Percentiles rank a stretch among this genome's conserved stretches.
These are phyloP conservation scores for Cytospora chrysosperma DNA, from an alignment of 2,329 filamentous ascomycete species.

Conservation along the genomic window DNA sequence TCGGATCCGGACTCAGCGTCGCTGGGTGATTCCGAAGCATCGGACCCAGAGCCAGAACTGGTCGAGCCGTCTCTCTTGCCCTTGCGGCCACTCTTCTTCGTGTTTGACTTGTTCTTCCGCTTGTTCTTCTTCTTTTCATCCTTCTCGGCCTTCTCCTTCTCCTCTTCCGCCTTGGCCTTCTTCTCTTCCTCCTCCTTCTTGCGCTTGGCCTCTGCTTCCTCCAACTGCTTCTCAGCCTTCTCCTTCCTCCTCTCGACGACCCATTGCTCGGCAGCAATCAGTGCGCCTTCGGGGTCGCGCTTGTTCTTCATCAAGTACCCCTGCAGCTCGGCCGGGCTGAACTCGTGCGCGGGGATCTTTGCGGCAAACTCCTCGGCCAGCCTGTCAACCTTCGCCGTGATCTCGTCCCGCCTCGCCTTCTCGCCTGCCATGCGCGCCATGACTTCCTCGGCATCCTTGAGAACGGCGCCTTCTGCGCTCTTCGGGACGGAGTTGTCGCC, in stretches of 20 bases:
- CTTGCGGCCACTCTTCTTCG: conserved; percentile 9
- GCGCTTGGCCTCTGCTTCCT: conserved; percentile 42
- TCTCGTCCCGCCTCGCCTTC: conserved; percentile 35
- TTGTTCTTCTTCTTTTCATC: conserved; percentile 32
- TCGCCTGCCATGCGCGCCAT: conserved; percentile 31
- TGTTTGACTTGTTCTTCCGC: conserved; percentile 28
- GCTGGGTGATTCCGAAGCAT: conserved; percentile 14
- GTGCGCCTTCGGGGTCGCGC: conserved; percentile 47
- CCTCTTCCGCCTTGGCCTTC: conserved; percentile 34
- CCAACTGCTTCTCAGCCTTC: conserved; percentile 46
- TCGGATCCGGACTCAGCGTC: conserved; percentile 21
- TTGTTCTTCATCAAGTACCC: conserved; percentile 58
- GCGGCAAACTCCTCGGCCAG: conserved; percentile 50
- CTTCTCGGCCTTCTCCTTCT: conserved; percentile 28
- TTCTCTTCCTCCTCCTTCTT: conserved; percentile 39
- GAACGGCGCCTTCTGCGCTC: conserved; percentile 25
- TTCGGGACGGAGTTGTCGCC: conserved; percentile 41
- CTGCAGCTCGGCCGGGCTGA: conserved; percentile 61
- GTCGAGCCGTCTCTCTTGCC: conserved; percentile 19
- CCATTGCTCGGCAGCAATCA: conserved; percentile 49
- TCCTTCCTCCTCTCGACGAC: conserved; percentile 49
- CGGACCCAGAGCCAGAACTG: conserved; percentile 19
- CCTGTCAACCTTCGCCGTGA: conserved; percentile 41
- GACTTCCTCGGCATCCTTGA: conserved; percentile 33
- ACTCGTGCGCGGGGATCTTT: conserved; percentile 53